A percentile compares a stretch with the other conserved stretches of the same genome.
Conservation (phyloP, 768 basidiomycete genomes). For the Lentinus tigrinus region DNA sequence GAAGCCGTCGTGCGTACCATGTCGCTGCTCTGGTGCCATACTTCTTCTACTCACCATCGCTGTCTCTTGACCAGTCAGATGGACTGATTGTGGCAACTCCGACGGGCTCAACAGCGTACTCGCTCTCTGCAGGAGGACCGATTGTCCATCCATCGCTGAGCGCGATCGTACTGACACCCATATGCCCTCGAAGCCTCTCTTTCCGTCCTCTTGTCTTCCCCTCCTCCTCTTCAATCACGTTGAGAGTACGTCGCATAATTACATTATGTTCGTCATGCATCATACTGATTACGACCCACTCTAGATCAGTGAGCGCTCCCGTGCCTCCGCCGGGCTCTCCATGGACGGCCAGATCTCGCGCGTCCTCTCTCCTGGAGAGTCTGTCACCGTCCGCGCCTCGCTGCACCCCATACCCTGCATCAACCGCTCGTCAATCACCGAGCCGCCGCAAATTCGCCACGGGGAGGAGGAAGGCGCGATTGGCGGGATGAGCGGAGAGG, state of each 20-base stretch:
- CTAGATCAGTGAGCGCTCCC: constrained; percentile 82
- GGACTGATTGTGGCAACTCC: constrained; percentile 94
- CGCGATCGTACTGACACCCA: constrained; percentile 91
- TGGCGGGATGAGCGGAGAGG: constrained; percentile 37
- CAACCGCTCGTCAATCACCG: constrained; percentile 76
- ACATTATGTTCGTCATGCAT: background rate
- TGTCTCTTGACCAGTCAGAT: constrained; percentile 67
- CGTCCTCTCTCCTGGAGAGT: constrained; percentile 80
- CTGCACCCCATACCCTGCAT: constrained; percentile 92
- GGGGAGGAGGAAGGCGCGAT: background rate
- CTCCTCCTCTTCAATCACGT: constrained; percentile 69
- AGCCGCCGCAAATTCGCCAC: constrained; percentile 29
- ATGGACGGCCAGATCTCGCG: constrained; percentile 92
- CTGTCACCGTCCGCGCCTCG: constrained; percentile 81
- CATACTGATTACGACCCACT: constrained; percentile 2
- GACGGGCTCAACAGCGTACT: constrained; percentile 96
- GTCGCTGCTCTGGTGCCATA: background rate
- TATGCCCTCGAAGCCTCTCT: constrained; percentile 88
- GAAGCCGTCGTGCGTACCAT: constrained; percentile 82
- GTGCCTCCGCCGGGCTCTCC: constrained; percentile 85
- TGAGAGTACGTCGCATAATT: constrained; percentile 49
- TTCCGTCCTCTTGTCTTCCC: constrained; percentile 93
- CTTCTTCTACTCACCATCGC: background rate
- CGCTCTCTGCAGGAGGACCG: constrained; percentile 91
- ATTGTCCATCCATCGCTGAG: constrained; percentile 93